phyloP scores from a whole-genome alignment of 768 basidiomycete species.

The Collybia nuda region DNA sequence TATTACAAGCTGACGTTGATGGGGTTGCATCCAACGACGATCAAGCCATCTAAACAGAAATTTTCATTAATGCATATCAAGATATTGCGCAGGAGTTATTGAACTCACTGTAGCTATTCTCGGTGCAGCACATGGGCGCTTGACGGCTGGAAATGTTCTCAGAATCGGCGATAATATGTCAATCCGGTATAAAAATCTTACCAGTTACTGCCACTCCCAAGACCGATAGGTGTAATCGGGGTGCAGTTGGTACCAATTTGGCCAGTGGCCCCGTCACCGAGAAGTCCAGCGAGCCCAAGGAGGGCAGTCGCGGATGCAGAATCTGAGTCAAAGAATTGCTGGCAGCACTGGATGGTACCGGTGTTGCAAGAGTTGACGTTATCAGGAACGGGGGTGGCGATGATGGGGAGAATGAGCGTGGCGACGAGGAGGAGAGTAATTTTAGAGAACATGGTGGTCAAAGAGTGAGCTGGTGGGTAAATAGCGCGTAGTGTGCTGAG shows the following conservation, averaged over 20 bases:
- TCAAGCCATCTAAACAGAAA: too few relatives aligned
- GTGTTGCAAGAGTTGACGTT: slow-evolving; percentile 3
- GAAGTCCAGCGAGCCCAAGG: background rate
- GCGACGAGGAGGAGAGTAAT: background rate
- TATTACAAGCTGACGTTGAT: too few relatives aligned
- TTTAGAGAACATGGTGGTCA: too few relatives aligned
- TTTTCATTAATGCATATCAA: too few relatives aligned
- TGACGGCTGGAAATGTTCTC: background rate
- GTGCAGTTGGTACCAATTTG: background rate
- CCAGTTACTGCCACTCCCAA: background rate
- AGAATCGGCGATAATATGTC: background rate
- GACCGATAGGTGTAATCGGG: background rate
- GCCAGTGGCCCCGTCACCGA: background rate
- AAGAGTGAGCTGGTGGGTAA: too few relatives aligned
- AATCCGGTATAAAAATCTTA: background rate
- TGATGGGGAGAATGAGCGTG: background rate
- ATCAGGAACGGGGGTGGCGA: background rate
- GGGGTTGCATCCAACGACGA: too few relatives aligned
- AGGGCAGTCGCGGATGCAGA: background rate
- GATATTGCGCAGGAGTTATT: background rate
- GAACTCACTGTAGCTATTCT: slow-evolving; percentile 1
- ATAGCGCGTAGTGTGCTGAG: too few relatives aligned
- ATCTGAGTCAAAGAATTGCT: background rate
- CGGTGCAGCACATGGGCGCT: slow-evolving; percentile 1
- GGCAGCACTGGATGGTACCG: slow-evolving; percentile 4